Percentiles rank a stretch among this genome's conserved stretches.
phyloP scores from a whole-genome alignment of 2,329 filamentous ascomycete genomes.

The Phyllosticta capitalensis region DNA sequence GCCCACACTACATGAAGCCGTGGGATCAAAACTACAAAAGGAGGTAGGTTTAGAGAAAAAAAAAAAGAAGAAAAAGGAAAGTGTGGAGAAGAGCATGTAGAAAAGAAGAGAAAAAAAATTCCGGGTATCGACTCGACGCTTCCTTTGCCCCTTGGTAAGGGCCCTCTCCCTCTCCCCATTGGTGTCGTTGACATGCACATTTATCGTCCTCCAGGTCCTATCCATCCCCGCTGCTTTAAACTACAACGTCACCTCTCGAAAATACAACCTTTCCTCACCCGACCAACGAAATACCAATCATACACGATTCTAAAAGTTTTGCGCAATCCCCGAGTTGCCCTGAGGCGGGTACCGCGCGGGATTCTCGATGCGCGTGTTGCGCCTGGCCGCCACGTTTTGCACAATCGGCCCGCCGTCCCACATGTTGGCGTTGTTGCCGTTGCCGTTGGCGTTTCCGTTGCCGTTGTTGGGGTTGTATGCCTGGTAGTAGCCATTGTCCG shows the following conservation, averaged over 20 bases:
- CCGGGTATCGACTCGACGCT: background rate
- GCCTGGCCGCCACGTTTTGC: constrained; percentile 79
- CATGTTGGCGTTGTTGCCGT: constrained; percentile 36
- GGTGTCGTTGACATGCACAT: background rate
- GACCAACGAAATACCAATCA: too few relatives aligned
- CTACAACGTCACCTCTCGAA: too few relatives aligned
- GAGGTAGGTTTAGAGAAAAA: too few relatives aligned
- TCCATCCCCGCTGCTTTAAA: background rate
- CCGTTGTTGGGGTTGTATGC: constrained; percentile 40
- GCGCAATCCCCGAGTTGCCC: constrained; percentile 82
- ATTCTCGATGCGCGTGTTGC: constrained; percentile 92
- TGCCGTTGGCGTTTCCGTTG: constrained; percentile 35
- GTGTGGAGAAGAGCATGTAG: background rate
- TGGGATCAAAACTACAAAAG: too few relatives aligned
- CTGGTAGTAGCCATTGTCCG: constrained; percentile 48
- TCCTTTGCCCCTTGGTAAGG: too few relatives aligned
- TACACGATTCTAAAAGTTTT: constrained; percentile 83
- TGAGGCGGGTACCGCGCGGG: constrained; percentile 82
- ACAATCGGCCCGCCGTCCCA: constrained; percentile 64
- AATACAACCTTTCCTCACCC: too few relatives aligned
- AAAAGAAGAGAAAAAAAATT: background rate
- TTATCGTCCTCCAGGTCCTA: background rate
- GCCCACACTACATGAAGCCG: too few relatives aligned
- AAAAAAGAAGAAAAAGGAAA: background rate
- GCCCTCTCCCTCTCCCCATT: too few relatives aligned